Conservation (phyloP, 2,329 filamentous ascomycete genomes). For the Hypoxylon sp. region DNA sequence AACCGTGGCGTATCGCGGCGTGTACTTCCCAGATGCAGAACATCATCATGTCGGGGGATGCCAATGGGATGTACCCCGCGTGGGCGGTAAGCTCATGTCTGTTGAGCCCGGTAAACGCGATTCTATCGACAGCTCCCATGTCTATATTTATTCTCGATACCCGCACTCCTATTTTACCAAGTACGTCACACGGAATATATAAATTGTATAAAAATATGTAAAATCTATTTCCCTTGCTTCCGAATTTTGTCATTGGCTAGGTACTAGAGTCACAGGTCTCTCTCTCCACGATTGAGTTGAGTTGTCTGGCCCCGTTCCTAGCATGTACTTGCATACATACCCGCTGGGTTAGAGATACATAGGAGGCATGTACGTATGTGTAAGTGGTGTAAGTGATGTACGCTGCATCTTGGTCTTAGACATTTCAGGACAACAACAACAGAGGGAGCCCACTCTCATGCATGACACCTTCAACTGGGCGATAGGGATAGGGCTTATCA, state of each 20-base stretch:
- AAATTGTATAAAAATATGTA: slow-evolving; percentile 12
- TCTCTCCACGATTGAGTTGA: slow-evolving; percentile 35
- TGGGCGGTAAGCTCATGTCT: slow-evolving; percentile 33
- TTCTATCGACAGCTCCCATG: slow-evolving; percentile 29
- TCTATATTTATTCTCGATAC: slow-evolving; percentile 32
- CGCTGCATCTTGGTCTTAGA: slow-evolving; percentile 38
- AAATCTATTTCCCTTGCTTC: neutral
- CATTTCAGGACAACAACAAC: slow-evolving; percentile 37
- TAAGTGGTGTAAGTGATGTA: slow-evolving; percentile 30
- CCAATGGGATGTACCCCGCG: slow-evolving; percentile 39
- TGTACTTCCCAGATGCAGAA: slow-evolving; percentile 9
- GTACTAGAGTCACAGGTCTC: slow-evolving; percentile 30
- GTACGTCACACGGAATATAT: slow-evolving; percentile 9
- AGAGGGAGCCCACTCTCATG: slow-evolving; percentile 39
- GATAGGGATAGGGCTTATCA: slow-evolving; percentile 42
- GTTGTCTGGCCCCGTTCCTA: slow-evolving; percentile 15
- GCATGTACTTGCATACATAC: slow-evolving; percentile 26
- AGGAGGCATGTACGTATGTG: slow-evolving; percentile 30
- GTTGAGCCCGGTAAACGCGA: slow-evolving; percentile 26
- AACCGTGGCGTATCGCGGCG: neutral
- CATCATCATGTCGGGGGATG: slow-evolving; percentile 22
- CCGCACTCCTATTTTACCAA: slow-evolving; percentile 9
- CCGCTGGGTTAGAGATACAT: slow-evolving; percentile 35
- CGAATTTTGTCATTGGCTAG: slow-evolving; percentile 34
- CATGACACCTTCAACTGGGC: slow-evolving; percentile 40